Base-by-base conservation (phyloP, 352 stramenopile species). In the Pythium folliculosum region DNA sequence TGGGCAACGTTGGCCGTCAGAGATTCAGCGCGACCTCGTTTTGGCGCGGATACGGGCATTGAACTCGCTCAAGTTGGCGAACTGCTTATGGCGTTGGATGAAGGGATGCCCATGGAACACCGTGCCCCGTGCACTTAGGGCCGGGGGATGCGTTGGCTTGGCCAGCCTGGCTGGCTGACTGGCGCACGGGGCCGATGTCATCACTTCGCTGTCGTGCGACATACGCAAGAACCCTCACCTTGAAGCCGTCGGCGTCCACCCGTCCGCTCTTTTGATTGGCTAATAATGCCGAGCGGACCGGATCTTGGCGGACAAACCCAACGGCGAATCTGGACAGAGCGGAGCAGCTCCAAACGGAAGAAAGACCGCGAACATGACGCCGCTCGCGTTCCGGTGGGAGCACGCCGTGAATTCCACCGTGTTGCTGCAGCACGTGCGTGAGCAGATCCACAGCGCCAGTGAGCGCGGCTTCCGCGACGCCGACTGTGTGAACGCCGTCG, bases 331-430 rank as follows among this genome's bases (percentile, higher is more conserved):
- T 47, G 40, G 40, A n/a, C 37, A 30, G 47, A 52, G 47, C 19
- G 13, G n/a, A 19, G 14, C 9, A 35, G 14, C 25, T 52, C 19
- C 21, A n/a, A n/a, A 47, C 13, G 40, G 12, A n/a, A n/a, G 40
- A 47, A 19, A 47, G 17, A 32, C 5, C 3, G 27, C 5, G 25
- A 49, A 22, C 4, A 86, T 87, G 78, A 72, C 60, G 35, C 81
- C 78, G 40, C 71, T 86, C 13, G 70, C 77, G 44, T 92, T 86
- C 55, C 73, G 81, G 44, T 92, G 83, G 83, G 83, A 73, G 8
- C 83, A 92, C 23, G 83, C 81, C 1, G 77, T 92, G 19, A 92
- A 92, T 67, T 88, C 80, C 5, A 55, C 56, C 6, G 71, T 60
- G 35, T 60, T 81, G 64, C 57, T 90, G 16, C 23, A 37, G 0